Conservation (phyloP, 805 yeast genomes). For the Groenewaldozyma salmanticensis region DNA sequence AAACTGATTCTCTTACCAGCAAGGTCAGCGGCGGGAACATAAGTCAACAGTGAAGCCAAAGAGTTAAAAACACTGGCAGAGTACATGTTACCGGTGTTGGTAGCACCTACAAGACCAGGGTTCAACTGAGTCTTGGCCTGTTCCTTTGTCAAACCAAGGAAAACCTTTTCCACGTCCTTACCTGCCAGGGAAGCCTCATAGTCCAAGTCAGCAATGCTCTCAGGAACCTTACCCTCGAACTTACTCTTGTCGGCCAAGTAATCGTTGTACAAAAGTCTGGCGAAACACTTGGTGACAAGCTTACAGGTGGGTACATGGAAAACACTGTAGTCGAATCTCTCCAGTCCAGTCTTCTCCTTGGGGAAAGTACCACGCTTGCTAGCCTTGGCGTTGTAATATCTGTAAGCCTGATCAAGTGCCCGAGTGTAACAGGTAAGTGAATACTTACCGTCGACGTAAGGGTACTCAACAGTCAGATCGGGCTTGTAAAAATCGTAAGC, state of each 20-base stretch:
- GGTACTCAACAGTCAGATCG: conserved; percentile 91
- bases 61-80: conserved; percentile 90
- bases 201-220: conserved; percentile 45
- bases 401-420: conserved; percentile 84
- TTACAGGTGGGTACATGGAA: conserved; percentile 99
- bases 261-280: conserved; percentile 85
- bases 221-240: conserved; percentile 42
- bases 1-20: conserved; percentile 81
- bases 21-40: conserved; percentile 61
- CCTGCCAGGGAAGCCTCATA: conserved; percentile 76
- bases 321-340: conserved; percentile 80
- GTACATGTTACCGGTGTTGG: conserved; percentile 97
- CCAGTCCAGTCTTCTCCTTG: conserved; percentile 35
- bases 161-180: conserved; percentile 74
- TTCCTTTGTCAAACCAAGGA: conserved; percentile 68
- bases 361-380: conserved; percentile 35
- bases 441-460: conserved; percentile 95
- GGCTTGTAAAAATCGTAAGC: conserved; percentile 99
- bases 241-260: conserved; percentile 58
- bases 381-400: conserved; percentile 69
- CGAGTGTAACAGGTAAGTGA: conserved; percentile 88
- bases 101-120: conserved; percentile 79
- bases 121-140: conserved; percentile 56
- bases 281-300: conserved; percentile 85
- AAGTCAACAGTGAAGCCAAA: conserved; percentile 68